Conservation (phyloP, 2,329 filamentous ascomycete species). For the Stenocarpella maydis region DNA sequence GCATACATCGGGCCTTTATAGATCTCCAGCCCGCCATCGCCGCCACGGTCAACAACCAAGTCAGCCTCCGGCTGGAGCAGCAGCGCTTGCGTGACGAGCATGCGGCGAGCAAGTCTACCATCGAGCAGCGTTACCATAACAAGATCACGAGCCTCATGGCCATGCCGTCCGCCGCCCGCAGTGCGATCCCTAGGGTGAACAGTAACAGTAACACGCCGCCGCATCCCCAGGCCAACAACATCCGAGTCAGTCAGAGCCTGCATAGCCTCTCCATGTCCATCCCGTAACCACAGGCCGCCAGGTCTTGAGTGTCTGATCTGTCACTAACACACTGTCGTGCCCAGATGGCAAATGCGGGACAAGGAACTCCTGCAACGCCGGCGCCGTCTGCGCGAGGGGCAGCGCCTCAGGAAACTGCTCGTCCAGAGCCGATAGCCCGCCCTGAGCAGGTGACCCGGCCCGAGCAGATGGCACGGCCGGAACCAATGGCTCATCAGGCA, state of each 20-base stretch:
- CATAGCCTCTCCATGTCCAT: background rate
- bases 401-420: slow-evolving; percentile 3
- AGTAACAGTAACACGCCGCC: slow-evolving; percentile 1
- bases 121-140: slow-evolving; percentile 31
- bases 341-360: background rate
- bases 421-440: background rate
- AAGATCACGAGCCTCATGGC: slow-evolving; percentile 25
- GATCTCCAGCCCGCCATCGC: slow-evolving; percentile 25
- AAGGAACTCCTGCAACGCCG: slow-evolving; percentile 5
- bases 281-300: background rate
- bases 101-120: slow-evolving; percentile 17
- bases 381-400: background rate
- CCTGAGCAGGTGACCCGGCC: background rate
- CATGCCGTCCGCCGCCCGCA: background rate
- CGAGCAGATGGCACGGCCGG: slow-evolving; percentile 1
- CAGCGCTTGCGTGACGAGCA: slow-evolving; percentile 30
- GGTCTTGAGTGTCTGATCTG: background rate
- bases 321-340: background rate
- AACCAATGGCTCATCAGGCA: background rate
- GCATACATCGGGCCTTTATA: slow-evolving; percentile 29
- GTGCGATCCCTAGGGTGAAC: background rate
- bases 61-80: slow-evolving; percentile 30
- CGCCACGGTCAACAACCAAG: slow-evolving; percentile 30
- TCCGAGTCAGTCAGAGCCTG: slow-evolving; percentile 9
- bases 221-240: background rate